Evolutionary conservation across 495 filamentous ascomycete species (phyloP), one percentile per base, ranked within the genome.

Genomic region (Acidomyces sp.): DNA sequence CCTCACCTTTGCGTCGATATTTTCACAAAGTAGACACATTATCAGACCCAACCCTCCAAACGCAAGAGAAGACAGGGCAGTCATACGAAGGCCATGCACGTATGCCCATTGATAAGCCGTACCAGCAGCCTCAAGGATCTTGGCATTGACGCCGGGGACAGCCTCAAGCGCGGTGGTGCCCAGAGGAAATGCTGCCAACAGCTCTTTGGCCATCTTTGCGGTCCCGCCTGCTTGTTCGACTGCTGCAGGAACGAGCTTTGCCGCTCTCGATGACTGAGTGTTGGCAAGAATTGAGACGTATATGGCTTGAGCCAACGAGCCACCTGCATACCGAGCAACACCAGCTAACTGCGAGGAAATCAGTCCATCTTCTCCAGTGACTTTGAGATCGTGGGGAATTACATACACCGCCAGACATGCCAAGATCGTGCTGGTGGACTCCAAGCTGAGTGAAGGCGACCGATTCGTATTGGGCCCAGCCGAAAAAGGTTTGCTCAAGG

Each of bases 381-480:
- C n/a, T n/a, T n/a, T n/a, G n/a, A n/a, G n/a, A n/a, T n/a, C n/a
- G n/a, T n/a, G n/a, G n/a, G n/a, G n/a, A n/a, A n/a, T n/a, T n/a
- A n/a, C n/a, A n/a, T n/a, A n/a, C n/a, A 19, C 43, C 41, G 17
- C 36, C 57, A 27, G 53, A 45, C 15, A 60, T 52, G 12, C 59
- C 57, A 0, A 62, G 38, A 30, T 61, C 51, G 6, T 44, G 45
- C 41, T 59, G 58, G 31, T 52, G 46, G 6, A 56, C 54, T 12
- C 58, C 58, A 18, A 55, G 46, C 36, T 59, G 58, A 18, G 50
- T 54, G 42, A 53, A 52, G 3, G 56, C 47, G 34, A 61, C 56
- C 28, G 45, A 41, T 13, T 53, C 49, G 26, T 57, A 57, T 17
- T 47, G 48, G 10, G 57, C 50, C 48, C 54, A 56, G 2, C 57